Base-by-base conservation (phyloP, 2,329 filamentous ascomycete genomes). In the Celoporthe dispersa region DNA sequence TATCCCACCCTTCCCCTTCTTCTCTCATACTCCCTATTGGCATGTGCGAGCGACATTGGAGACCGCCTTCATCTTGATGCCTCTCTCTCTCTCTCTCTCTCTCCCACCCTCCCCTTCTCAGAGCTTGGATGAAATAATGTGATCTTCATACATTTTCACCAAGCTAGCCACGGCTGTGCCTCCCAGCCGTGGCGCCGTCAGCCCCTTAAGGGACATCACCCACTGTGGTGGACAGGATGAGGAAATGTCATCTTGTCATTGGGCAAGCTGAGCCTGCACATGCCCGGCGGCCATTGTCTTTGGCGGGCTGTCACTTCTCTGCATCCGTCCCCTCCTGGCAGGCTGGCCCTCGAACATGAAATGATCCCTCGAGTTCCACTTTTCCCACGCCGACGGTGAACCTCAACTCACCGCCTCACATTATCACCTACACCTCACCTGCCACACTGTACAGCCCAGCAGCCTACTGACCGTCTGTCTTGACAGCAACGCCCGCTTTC, bases 401-500 rank as follows among this genome's bases (percentile, higher is more conserved):
- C 28, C 31, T 35, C 31, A 68, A 53, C 57, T 67, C 66, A 67
- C 63, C 68, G 57, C 68, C 60, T 70, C 61, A 41, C 65, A 25
- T 37, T 16, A 62, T 25, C 14, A 64, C n/a, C n/a, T 66, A 19
- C 55, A 22, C 31, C 51, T 33, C 65, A 73, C 57, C 16, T 37
- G 16, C 57, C 33, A 31, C 57, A 60, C 16, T 25, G 11, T 37
- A n/a, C 57, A 60, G 57, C 33, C 37, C 57, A n/a, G n/a, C 57
- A 37, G 31, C 31, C 16, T 37, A 25, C 71, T 72, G 66, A 68
- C 68, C 44, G 33, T 67, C 16, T 61, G 57, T 69, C 64, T 31
- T 33, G 12, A 57, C 73, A 88, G 86, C 76, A 87, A 87, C 81
- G 86, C 86, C 77, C 85, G 87, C 72, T 87, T 89, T 76, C 85